Evolutionary conservation across 2,329 filamentous ascomycete genomes (phyloP).

Genomic region (Escovopsis weberi): DNA sequence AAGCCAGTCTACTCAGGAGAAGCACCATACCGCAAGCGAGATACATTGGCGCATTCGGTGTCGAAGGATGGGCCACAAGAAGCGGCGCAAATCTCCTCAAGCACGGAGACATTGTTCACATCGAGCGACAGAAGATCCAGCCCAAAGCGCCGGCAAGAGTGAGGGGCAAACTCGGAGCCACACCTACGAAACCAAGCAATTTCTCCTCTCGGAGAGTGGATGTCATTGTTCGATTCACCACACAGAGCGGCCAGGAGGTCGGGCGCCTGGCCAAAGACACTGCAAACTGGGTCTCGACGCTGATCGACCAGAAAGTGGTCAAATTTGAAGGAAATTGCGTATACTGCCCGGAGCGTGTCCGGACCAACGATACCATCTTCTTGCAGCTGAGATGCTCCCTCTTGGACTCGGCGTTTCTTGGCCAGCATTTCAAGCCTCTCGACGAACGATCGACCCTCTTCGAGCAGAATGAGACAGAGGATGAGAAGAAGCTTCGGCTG

Average conservation of each 20-base stretch:
- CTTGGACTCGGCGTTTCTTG: constrained; percentile 58
- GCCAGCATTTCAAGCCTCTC: constrained; percentile 40
- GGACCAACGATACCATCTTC: constrained; percentile 90
- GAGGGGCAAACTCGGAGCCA: constrained; percentile 26
- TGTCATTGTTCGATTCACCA: constrained; percentile 84
- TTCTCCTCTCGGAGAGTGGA: constrained; percentile 57
- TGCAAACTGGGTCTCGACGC: constrained; percentile 79
- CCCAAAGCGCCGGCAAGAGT: constrained; percentile 34
- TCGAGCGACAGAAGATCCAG: constrained; percentile 72
- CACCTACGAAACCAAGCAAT: constrained; percentile 24
- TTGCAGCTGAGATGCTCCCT: constrained; percentile 72
- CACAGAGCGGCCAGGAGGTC: constrained; percentile 62
- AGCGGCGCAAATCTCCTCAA: constrained; percentile 63
- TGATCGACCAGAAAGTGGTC: constrained; percentile 84
- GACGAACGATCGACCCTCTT: constrained; percentile 63
- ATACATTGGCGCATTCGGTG: constrained; percentile 87
- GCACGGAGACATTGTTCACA: constrained; percentile 69
- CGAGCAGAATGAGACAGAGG: constrained; percentile 66
- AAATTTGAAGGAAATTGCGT: constrained; percentile 78
- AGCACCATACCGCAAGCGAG: constrained; percentile 29
- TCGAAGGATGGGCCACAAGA: constrained; percentile 79
- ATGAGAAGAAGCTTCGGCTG: constrained; percentile 71
- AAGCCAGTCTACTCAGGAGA: constrained; percentile 4
- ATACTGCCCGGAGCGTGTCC: constrained; percentile 69
- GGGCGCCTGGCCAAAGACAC: constrained; percentile 77